Base-by-base conservation (phyloP, 371 early-diverging fungal species). In the Mortierella sp. region DNA sequence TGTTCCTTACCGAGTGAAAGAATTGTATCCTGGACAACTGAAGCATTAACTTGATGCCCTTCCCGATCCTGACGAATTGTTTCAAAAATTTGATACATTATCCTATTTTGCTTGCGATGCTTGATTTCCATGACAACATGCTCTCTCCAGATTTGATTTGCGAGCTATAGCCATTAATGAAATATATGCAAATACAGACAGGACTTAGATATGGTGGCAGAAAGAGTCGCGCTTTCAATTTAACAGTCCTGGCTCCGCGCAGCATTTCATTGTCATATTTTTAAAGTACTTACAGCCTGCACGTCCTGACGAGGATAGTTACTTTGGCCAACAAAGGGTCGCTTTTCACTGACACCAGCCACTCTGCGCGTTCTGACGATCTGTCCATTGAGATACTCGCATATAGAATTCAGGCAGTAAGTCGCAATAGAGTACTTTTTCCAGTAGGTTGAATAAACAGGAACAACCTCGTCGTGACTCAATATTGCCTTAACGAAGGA, bases 391-490 rank as follows among this genome's bases (percentile, higher is more conserved):
- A 96, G 85, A 66, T 93, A 93, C 35, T 91, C 90, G 75, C 96
- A 95, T 2, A 92, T 87, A 31, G 75, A 70, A 64, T 93, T 90
- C 51, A 89, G 85, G 69, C 87, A 91, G 43, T 76, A 76, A 0
- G 95, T 84, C 28, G 95, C 95, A 22, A 88, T 64, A 17, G 84
- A 85, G 76, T 91, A 96, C 32, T 85, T 79, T 43, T 90, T 86
- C 90, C 95, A 96, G 63, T 91, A 91, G 51, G 66, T 64, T 13
- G 94, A 90, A 72, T 95, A 96, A 5, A 91, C 85, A 9, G 90
- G 84, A 2, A 93, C 91, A 29, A 94, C 76, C 68, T 95, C 94
- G 62, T 92, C 91, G 61, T 89, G 89, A 6, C 70, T 75, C 54
- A 93, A 68, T 61, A 94, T 90, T 10, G 71, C 68, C 92, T 91